Conservation (phyloP, 495 filamentous ascomycete genomes). For the Penicillium psychrofluorescens region DNA sequence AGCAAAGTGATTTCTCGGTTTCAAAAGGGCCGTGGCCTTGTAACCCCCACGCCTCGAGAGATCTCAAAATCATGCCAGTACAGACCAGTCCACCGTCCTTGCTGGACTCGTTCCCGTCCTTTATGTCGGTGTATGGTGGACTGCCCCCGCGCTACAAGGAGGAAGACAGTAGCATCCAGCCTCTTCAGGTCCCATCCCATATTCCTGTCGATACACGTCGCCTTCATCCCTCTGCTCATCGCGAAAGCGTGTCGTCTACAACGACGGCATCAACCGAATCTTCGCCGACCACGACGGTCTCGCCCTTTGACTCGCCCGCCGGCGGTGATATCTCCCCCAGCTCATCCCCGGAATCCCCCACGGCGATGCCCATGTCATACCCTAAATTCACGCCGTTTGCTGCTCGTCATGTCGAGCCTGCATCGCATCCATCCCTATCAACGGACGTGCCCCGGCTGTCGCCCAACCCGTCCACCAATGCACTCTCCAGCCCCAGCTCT, state of each 20-base stretch:
- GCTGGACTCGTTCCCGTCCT: conserved; percentile 61
- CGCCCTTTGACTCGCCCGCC: conserved; percentile 81
- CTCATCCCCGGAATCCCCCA: conserved; percentile 84
- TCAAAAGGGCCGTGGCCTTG: conserved; percentile 8
- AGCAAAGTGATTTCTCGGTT: conserved; percentile 17
- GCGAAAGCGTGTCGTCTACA: conserved; percentile 56
- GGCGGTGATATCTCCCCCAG: conserved; percentile 86
- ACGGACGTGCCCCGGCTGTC: conserved; percentile 18
- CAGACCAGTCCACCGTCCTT: conserved; percentile 40
- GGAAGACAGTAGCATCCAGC: conserved; percentile 18
- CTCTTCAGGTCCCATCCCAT: conserved; percentile 25
- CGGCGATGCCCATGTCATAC: conserved; percentile 44
- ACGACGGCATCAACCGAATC: conserved; percentile 84
- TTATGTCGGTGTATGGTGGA: conserved; percentile 61
- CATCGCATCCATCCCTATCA: neutral
- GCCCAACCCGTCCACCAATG: conserved; percentile 30
- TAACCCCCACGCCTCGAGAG: neutral
- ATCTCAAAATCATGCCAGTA: conserved; percentile 34
- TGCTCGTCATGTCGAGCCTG: conserved; percentile 8
- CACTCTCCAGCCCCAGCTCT: conserved; percentile 34
- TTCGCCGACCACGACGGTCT: conserved; percentile 92
- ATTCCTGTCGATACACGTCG: conserved; percentile 26
- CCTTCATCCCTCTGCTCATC: conserved; percentile 28
- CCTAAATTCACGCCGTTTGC: conserved; percentile 28
- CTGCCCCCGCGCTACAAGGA: conserved; percentile 23